A percentile compares a stretch with the other conserved stretches of the same genome.
Conservation (phyloP, 768 basidiomycete genomes). For the Boletus rex-veris region DNA sequence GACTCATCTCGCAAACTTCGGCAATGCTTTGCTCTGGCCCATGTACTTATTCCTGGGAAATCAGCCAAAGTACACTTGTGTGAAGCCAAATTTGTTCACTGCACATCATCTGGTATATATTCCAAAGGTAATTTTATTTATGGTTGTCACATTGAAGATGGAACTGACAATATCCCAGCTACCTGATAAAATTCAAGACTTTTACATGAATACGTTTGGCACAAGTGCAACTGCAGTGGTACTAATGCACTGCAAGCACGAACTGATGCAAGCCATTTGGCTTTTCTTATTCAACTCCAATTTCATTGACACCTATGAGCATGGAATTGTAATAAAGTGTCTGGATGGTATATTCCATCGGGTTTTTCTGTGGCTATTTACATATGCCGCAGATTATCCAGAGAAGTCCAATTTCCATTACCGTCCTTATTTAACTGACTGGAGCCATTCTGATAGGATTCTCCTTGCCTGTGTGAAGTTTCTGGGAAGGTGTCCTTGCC, state of each 20-base stretch:
- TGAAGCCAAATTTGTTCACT: background rate
- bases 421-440: background rate
- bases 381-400: slow-evolving; percentile 29
- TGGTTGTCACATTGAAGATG: no score
- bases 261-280: slow-evolving; percentile 28
- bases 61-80: slow-evolving; percentile 2
- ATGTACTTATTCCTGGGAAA: slow-evolving; percentile 8
- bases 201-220: background rate
- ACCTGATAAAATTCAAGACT: background rate
- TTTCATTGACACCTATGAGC: slow-evolving; percentile 21
- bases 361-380: slow-evolving; percentile 22
- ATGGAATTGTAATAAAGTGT: slow-evolving; percentile 20
- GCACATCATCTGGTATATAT: slow-evolving; percentile 2
- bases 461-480: slow-evolving; percentile 13
- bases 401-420: slow-evolving; percentile 26
- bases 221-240: background rate
- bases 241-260: slow-evolving; percentile 14
- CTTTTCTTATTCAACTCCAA: slow-evolving; percentile 20
- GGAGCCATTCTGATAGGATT: background rate
- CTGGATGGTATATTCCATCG: slow-evolving; percentile 14
- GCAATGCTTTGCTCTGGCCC: slow-evolving; percentile 12
- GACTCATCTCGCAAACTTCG: slow-evolving; percentile 23
- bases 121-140: background rate
- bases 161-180: background rate
- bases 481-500: slow-evolving; percentile 22